phyloP scores from a whole-genome alignment of 495 filamentous ascomycete genomes.

The Penicillium crystallinum region DNA sequence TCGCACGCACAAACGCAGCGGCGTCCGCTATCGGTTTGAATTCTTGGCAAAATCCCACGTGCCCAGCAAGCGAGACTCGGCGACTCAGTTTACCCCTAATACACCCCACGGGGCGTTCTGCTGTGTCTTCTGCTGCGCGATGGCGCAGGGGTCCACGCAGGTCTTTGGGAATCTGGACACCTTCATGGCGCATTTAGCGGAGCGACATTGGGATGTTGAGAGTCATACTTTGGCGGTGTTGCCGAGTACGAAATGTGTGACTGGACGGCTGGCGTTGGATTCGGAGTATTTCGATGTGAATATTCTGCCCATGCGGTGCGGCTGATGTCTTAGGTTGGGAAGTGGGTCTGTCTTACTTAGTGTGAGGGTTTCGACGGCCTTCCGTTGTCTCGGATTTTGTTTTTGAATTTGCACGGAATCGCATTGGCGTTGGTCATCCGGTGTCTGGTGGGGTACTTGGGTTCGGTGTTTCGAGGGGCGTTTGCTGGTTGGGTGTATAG shows the following conservation, averaged over 20 bases:
- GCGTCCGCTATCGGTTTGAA: conserved; percentile 44
- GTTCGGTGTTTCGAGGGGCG: too few relatives aligned
- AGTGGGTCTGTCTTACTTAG: neutral
- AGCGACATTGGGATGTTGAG: conserved; percentile 20
- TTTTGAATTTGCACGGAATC: too few relatives aligned
- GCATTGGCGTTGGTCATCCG: neutral
- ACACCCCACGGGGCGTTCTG: conserved; percentile 26
- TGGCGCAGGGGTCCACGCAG: conserved; percentile 26
- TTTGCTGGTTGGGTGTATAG: too few relatives aligned
- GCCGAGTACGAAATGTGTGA: conserved; percentile 29
- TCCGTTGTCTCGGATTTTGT: neutral
- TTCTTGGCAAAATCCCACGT: conserved; percentile 49
- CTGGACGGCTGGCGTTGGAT: conserved; percentile 23
- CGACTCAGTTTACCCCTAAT: conserved; percentile 6
- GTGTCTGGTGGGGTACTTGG: neutral
- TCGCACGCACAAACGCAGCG: conserved; percentile 21
- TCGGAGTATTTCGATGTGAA: conserved; percentile 41
- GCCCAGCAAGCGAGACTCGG: conserved; percentile 16
- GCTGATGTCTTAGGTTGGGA: neutral
- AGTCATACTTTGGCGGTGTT: conserved; percentile 6
- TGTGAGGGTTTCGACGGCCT: neutral
- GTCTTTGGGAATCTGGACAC: conserved; percentile 34
- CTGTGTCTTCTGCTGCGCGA: conserved; percentile 45
- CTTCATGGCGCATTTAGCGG: conserved; percentile 41
- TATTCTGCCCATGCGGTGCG: conserved; percentile 12